Evolutionary conservation across 345 rosid genomes (phyloP).

Genomic region (Eucalyptus urophylla): DNA sequence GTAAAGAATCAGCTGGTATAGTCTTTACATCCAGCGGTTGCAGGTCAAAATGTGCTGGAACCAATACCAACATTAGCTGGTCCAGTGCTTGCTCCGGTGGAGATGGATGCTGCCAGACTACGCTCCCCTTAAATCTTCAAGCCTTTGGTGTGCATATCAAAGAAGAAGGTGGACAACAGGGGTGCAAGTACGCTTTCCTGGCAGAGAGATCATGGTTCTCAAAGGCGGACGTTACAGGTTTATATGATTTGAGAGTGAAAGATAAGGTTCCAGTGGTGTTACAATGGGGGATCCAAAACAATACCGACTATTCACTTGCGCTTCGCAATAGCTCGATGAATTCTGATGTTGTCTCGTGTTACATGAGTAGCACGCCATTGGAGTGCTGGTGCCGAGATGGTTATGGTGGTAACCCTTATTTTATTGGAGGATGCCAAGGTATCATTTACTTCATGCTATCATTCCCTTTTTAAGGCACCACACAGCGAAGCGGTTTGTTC

Average conservation of each 20-base stretch:
- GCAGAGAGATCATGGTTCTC: not conserved
- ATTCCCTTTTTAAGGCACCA: not conserved
- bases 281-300: not conserved
- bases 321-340: not conserved
- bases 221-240: not conserved
- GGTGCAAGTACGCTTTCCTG: not conserved
- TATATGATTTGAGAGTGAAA: not conserved
- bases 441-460: not conserved
- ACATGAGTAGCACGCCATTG: not conserved
- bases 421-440: not conserved
- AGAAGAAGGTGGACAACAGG: not conserved
- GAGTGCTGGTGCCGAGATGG: not conserved
- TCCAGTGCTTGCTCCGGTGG: not conserved
- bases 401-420: not conserved
- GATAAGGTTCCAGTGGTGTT: not conserved
- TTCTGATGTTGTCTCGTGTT: not conserved
- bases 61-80: not conserved
- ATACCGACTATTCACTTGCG: not conserved
- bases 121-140: not conserved
- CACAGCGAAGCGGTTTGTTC: no score
- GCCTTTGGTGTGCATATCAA: not conserved
- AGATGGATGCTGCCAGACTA: not conserved
- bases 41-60: not conserved
- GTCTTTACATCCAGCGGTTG: not conserved
- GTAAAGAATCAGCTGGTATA: no score